Evolutionary conservation across 2,329 filamentous ascomycete species (phyloP), one percentile per base, ranked within the genome.

Genomic region (Colletotrichum graminicola): DNA sequence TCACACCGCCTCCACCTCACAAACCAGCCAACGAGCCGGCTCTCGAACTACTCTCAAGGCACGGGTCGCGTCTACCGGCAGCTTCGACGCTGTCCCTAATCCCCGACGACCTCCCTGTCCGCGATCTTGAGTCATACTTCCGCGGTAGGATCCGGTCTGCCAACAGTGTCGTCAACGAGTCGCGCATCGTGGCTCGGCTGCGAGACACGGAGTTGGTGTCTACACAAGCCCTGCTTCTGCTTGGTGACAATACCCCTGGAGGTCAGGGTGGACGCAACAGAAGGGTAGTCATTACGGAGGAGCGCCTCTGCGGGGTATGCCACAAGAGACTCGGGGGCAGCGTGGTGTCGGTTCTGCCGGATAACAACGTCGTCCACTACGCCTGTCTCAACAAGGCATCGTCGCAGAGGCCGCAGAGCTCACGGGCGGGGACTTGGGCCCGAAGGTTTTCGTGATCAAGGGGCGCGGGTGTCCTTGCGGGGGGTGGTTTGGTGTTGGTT

Each of bases 301-400:
- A 98, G 78, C 87, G 94, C 62, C 92, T 97, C 66, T 99, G 96
- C 79, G 91, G 93, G 16, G 93, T 97, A 21, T 99, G 96, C 79
- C 93, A 97, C 81, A 98, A 98, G 85, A 87, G 96, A 75, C 88
- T 99, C 74, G 95, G 95, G 1, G 92, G 94, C 1, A 97, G 93
- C 80, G 96, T 97, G 23, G 92, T 98, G 71, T 92, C 95, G 51
- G 95, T 98, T 16, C 88, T 96, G 81, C 94, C 95, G 8, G 93
- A 97, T 83, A 94, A 91, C 79, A 88, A 86, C 34, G 93, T 94
- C 21, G 92, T 96, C 73, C 93, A 96, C 84, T 93, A 95, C 78
- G 93, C 93, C 34, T 96, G 93, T 82, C 85, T 93, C 76, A 89
- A 82, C 71, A 82, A 84, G 74, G 84, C 82, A n/a, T 80, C 78